Base-by-base conservation (phyloP, 495 filamentous ascomycete species). In the Barbatosphaeria neglecta region DNA sequence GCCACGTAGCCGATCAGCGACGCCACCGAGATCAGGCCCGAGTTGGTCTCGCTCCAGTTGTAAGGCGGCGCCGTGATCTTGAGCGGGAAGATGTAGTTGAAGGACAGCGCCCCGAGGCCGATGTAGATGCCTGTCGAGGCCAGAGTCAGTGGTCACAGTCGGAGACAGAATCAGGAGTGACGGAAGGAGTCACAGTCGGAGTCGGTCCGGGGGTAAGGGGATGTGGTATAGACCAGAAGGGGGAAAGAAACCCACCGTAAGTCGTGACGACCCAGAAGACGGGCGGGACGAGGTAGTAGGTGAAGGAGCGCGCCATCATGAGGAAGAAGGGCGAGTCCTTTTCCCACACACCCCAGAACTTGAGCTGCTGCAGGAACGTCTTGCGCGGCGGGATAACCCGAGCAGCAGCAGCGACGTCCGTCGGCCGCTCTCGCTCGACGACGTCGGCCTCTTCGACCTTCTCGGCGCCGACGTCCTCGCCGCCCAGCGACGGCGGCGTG, bases 41-140 rank as follows among this genome's bases (percentile, higher is more conserved):
- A 72, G 53, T 69, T 74, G 46, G 67, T 74, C 58, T 68, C 39
- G 5, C 64, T 61, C 77, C 77, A 81, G 66, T 70, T 74, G 59
- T 81, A 81, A 8, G 77, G 77, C 3, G 72, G 67, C 1, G 62
- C 56, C 2, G 66, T 68, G 41, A 81, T 80, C 20, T 73, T 65
- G 23, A 78, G 55, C 1, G 77, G 77, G 57, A 80, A 81, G 31
- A 73, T 78, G 61, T 72, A 80, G 52, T 76, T 77, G 62, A 78
- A 77, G 22, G 75, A 64, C 24, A 81, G 59, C 0, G 73, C 76
- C 18, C 74, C 71, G 23, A 81, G 66, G 33, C 77, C 77, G 61
- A 81, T 81, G 49, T 73, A 74, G 22, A 76, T 68, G 9, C 70
- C 70, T 68, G 41, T 15, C 2, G 1, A 4, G 9, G 31, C 13